Conservation (phyloP, 331 rosid species). For the Malus hybrid region DNA sequence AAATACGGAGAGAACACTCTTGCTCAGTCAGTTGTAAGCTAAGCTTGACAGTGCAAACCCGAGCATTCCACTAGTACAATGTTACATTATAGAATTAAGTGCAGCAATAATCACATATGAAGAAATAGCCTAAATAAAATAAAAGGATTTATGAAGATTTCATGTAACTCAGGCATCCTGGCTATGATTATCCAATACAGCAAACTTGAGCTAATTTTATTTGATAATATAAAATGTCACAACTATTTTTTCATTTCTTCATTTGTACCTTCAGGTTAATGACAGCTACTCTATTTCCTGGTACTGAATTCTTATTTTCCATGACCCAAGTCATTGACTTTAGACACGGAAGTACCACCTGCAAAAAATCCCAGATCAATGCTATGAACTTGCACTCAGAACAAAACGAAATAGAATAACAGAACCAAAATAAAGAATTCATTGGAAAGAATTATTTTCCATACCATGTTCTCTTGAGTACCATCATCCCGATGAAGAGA, state of each 20-base stretch:
- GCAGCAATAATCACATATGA: neutral
- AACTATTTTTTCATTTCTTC: constrained; percentile 1
- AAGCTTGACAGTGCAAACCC: neutral
- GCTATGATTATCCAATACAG: neutral
- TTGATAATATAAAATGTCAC: neutral
- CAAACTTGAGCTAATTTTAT: neutral
- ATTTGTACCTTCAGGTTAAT: constrained; percentile 69
- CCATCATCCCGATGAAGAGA: constrained; percentile 83
- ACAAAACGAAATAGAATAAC: neutral
- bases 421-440: neutral
- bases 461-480: constrained; percentile 70
- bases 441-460: neutral
- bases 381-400: constrained; percentile 5
- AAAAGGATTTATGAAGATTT: neutral
- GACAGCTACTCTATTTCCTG: constrained; percentile 76
- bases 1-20: neutral
- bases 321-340: constrained; percentile 98
- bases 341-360: constrained; percentile 84
- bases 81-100: neutral
- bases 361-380: constrained; percentile 15
- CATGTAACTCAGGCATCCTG: neutral
- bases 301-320: constrained; percentile 83
- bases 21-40: neutral
- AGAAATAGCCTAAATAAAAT: neutral
- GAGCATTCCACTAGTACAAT: neutral